Base-by-base conservation (phyloP, 2,329 filamentous ascomycete species). In the Metarhizium rileyi region DNA sequence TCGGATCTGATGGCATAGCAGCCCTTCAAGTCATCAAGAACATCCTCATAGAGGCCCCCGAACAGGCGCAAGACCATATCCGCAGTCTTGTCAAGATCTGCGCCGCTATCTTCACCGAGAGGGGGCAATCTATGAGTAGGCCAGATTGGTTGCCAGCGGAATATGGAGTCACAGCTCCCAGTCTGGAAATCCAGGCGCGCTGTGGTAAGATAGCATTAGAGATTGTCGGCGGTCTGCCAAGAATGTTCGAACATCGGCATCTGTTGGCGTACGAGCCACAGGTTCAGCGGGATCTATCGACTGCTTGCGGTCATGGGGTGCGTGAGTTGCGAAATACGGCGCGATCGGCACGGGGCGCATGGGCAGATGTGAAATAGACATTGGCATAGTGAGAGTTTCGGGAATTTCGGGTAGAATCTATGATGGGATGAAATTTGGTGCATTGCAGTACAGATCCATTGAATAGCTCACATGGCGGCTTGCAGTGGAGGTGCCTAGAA, bases 301-400 rank as follows among this genome's bases (percentile, higher is more conserved):
- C 66, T 8, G 76, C 76, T 1, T 78, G 76, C 46, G 78, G 77
- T 2, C 76, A 81, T 54, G 61, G 65, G 5, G 72, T 78, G 8
- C 66, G 78, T 42, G 75, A 77, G 52, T 68, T 80, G 42, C 68
- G 78, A 44, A 71, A 66, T 49, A 67, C 66, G 44, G 77, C 78
- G 18, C 66, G 76, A 47, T 55, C 62, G 51, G 75, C 77, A 4
- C 69, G 75, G 48, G 66, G 65, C 46, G 70, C 69, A 6, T 81
- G 78, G 78, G 64, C 63, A n/a, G 62, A 65, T 28, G 52, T 69
- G 47, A 67, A 63, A 47, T 63, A 42, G 36, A 48, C 25, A 42
- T 36, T 40, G 30, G 46, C 42, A 51, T 49, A 27, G 28, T 5
- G 12, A 43, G 50, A 48, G 22, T 47, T 44, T 48, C 25, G 46